Base-by-base conservation (phyloP, 2,329 filamentous ascomycete genomes). In the Calonectria henricotiae region DNA sequence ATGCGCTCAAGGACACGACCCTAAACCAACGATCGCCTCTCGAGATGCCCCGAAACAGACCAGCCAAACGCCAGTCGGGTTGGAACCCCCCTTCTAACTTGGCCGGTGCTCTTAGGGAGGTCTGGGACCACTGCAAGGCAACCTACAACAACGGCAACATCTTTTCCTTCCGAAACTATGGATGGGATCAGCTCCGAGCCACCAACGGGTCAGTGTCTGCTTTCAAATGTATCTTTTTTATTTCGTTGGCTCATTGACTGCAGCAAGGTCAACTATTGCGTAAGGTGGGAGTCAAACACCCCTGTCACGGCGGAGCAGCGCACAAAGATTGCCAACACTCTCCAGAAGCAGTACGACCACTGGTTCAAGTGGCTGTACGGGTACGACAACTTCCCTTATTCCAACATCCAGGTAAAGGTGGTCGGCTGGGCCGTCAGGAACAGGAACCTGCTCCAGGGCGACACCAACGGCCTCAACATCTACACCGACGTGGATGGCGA, bases 381-480 rank as follows among this genome's bases (percentile, higher is more conserved):
- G 17, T 86, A 82, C 60, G 84, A 85, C 41, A 81, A 80, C 63
- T 86, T 84, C 75, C 85, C 85, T 7, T 85, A 82, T 62, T 72
- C 74, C 58, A 79, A 80, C 4, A 78, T 86, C 62, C 80, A 83
- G 54, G 76, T 81, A 41, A 79, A 81, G 37, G 82, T 86, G 9
- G 83, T 85, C 23, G 84, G 83, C 20, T 86, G 83, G 80, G 84
- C 84, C 1, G 84, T 85, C 65, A 81, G 77, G 51, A 77, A 84
- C 69, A 79, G 77, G 65, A 74, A 65, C 35, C 77, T 83, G 17
- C 79, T 85, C 23, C 71, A 84, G 73, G 84, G 83, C 6, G 80
- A 79, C 49, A 80, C 79, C 0, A 78, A 75, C 7, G 79, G 79
- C 15, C 79, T 84, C 46, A 77, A 83, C 60, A 80, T 86, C 58